Base-by-base conservation (phyloP, 1,284 basidiomycete species). In the Irpex rosettiformis region DNA sequence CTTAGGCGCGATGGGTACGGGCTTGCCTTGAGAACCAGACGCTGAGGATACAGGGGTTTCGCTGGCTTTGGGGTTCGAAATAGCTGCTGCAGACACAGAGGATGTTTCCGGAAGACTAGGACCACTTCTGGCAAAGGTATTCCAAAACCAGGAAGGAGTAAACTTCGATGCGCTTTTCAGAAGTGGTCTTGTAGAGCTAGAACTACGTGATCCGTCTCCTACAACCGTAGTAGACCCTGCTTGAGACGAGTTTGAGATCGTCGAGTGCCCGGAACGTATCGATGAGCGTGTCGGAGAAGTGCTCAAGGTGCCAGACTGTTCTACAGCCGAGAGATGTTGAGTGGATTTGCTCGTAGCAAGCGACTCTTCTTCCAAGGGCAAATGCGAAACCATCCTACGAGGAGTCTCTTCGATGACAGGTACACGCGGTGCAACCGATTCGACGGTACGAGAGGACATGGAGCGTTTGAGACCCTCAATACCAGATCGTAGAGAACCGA, bases 221-320 rank as follows among this genome's bases (percentile, higher is more conserved):
- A 27, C 48, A 29, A n/a, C 30, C 45, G 47, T 49, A 28, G 18
- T 52, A 43, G 25, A 58, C 54, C 43, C 48, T 49, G 6, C 78
- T 73, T 3, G 55, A 28, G 69, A 69, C 21, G 57, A 55, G 16
- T 66, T 64, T 18, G 79, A 73, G 13, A 70, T 70, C 6, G 72
- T 73, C 0, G 84, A 88, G 33, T 74, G 77, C 7, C 69, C 67
- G 4, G 86, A 88, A 25, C 75, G 77, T 47, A 89, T 76, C 11
- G 89, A 92, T 0, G 79, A 80, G 59, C 84, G 83, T 8, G 89
- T 89, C 7, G 89, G 89, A 0, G 90, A 91, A n/a, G 78, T 82
- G 64, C 81, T 84, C 13, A 81, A 30, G 29, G 22, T 45, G 28
- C 18, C 30, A 7, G 28, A 54, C 6, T 10, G 28, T 21, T 28